phyloP scores from a whole-genome alignment of 768 basidiomycete species.

The Mrakia blollopis region DNA sequence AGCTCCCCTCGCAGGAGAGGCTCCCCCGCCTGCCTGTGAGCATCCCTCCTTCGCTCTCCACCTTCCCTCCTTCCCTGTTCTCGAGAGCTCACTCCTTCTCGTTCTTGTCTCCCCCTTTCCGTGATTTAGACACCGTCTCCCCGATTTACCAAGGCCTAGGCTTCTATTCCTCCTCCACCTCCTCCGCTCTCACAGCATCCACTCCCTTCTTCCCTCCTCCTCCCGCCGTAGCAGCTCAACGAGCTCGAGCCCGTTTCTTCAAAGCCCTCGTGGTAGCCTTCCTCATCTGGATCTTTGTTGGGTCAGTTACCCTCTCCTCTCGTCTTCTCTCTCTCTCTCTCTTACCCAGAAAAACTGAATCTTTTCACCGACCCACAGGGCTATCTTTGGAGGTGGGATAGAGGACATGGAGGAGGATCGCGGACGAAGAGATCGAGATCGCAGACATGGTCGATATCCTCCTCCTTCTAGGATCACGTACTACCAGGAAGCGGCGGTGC shows the following conservation, averaged over 20 bases:
- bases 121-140: neutral
- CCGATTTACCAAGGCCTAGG: neutral
- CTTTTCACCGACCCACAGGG: neutral
- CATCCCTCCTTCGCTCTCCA: neutral
- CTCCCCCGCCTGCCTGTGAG: neutral
- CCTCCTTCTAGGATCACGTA: conserved; percentile 1
- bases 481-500: conserved; percentile 1
- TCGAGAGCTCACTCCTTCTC: neutral
- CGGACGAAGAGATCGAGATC: neutral
- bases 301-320: neutral
- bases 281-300: conserved; percentile 14
- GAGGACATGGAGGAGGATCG: conserved; percentile 3
- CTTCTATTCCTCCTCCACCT: neutral
- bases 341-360: neutral
- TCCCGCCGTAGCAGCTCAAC: neutral
- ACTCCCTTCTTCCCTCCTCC: conserved; percentile 12
- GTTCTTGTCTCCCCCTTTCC: neutral
- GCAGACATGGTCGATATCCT: neutral
- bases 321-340: neutral
- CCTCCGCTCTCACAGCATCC: neutral
- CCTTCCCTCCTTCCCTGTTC: neutral
- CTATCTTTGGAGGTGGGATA: conserved; percentile 9
- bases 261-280: conserved; percentile 17
- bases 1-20: neutral
- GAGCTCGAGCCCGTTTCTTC: conserved; percentile 3